A percentile compares a stretch with the other conserved stretches of the same genome.
phyloP scores from a whole-genome alignment of 495 filamentous ascomycete species.

The Pyronema omphalodes region DNA sequence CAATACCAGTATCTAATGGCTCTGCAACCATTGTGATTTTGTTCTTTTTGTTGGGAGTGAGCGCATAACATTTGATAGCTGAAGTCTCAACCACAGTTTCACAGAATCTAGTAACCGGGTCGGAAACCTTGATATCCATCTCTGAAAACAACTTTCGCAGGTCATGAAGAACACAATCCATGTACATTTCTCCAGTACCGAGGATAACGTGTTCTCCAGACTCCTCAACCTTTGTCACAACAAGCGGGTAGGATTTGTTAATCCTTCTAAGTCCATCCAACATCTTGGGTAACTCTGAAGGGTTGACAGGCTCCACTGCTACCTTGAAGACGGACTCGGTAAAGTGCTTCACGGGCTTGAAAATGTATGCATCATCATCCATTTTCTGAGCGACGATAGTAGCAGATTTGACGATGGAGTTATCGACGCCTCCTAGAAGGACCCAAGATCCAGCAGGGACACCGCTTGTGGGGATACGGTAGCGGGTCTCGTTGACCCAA shows the following conservation, averaged over 20 bases:
- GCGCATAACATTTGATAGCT: constrained; percentile 91
- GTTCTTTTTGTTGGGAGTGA: constrained; percentile 97
- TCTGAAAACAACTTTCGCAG: constrained; percentile 85
- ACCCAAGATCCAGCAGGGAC: constrained; percentile 95
- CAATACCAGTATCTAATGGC: constrained; percentile 82
- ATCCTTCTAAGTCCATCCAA: constrained; percentile 88
- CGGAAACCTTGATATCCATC: constrained; percentile 97
- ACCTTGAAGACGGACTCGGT: constrained; percentile 97
- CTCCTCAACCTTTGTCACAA: constrained; percentile 94
- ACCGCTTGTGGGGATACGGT: constrained; percentile 77
- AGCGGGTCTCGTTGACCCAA: constrained; percentile 84
- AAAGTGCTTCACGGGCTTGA: constrained; percentile 82
- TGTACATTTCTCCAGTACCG: constrained; percentile 91
- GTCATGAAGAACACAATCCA: constrained; percentile 97
- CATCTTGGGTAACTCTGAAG: constrained; percentile 98
- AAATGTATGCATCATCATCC: constrained; percentile 79
- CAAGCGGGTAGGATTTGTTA: constrained; percentile 90
- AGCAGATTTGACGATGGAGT: constrained; percentile 96
- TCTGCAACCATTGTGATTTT: constrained; percentile 98
- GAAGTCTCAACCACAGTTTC: constrained; percentile 97
- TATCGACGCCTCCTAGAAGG: constrained; percentile 77
- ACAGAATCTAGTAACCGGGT: constrained; percentile 92
- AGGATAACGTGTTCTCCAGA: constrained; percentile 94
- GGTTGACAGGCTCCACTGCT: constrained; percentile 93
- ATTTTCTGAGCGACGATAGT: constrained; percentile 71